Base-by-base conservation (phyloP, 768 basidiomycete genomes). In the Sistotremastrum suecicum region DNA sequence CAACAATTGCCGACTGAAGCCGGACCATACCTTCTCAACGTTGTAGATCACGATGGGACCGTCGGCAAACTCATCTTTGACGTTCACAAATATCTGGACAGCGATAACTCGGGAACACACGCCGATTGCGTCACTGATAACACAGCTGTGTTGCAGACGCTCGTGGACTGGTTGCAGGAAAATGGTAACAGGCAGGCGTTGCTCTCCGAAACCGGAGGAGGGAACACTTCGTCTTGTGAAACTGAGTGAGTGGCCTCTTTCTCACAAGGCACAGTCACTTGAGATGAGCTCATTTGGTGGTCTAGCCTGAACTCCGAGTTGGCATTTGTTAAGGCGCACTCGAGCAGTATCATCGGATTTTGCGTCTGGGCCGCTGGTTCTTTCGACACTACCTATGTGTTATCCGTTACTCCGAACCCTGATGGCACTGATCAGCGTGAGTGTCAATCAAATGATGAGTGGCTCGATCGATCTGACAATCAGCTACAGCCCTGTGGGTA, bases 51-150 rank as follows among this genome's bases (percentile, higher is more conserved):
- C 32, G 71, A 74, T 49, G 69, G 71, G 4, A 63, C 59, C 20
- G 63, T 46, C 9, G 66, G 59, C 28, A 64, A 65, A 53, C 65
- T 78, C 37, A 60, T 79, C 48, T 70, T 79, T 52, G 78, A 80
- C 52, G 75, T 77, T 2, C 77, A 79, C 66, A 72, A 75, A 54
- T 78, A 78, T 59, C 68, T 75, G 41, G 76, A 79, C 57, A 61
- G 52, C 10, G 74, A 77, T 52, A 71, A 68, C 54, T 72, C 66
- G 46, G 70, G 54, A 20, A 66, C 69, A 12, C 52, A 66, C 42
- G 53, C 58, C 2, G 69, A 68, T 34, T 80, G 78, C 48, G 62
- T 65, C 4, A 78, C 70, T 7, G 72, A 76, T 57, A 74, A 74
- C 60, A 20, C 20, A 20, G 20, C 20, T 20, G 20, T 20, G 20